Base-by-base conservation (phyloP, 352 stramenopile species). In the Phytophthora tentaculata region DNA sequence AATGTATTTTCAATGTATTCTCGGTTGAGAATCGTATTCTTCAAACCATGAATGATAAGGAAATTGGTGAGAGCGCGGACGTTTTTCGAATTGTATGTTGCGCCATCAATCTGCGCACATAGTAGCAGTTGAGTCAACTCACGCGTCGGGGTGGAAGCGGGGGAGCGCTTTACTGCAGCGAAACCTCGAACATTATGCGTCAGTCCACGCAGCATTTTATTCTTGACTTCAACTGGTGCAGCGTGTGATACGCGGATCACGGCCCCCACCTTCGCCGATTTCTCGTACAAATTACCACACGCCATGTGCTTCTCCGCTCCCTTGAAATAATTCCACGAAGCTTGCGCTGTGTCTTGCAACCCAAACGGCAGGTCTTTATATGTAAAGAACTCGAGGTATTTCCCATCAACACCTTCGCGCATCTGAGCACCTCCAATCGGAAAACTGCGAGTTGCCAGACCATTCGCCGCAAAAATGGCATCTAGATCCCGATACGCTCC, bases 341-440 rank as follows among this genome's bases (percentile, higher is more conserved):
- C 61, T 23, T 74, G 51, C 3, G 61, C 69, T 6, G 69, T 72
- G 26, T 73, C 64, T 50, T 69, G 64, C 54, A 76, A 47, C 20
- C 72, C 72, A 53, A 83, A 83, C 35, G 75, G 75, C 23, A 83
- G 41, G 39, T 76, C 54, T 53, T 75, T 80, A 56, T 56, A 74
- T 6, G 55, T 63, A 24, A 72, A 71, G 47, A 83, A 70, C 23
- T 83, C 64, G 1, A 83, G 47, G 17, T 67, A 67, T 14, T 77
- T 70, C 0, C 63, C 58, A 10, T 69, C 43, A 19, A 56, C 50
- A 16, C 54, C 71, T 56, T 77, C 71, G 2, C 57, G 59, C 44
- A 77, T 67, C 23, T 69, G 61, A 0, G 68, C 68, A 16, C 70
- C 61, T 5, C 61, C 45, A 24, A 63, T 56, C 20, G 69, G 54